Evolutionary conservation across 192 early-diverging fungal genomes (phyloP), one percentile per base, ranked within the genome.

Genomic region (Backusella macrospora): DNA sequence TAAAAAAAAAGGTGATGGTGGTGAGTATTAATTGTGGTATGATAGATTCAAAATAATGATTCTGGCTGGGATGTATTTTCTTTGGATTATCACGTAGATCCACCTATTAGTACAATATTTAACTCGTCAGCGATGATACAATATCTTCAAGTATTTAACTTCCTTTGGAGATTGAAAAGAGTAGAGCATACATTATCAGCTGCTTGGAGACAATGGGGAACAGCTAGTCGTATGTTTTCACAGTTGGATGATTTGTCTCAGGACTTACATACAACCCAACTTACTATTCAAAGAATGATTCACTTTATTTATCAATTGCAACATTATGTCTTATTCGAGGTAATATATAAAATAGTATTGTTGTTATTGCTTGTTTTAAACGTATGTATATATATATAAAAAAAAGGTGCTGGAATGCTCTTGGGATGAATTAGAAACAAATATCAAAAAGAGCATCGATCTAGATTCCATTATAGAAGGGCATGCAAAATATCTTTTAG

Each of bases 241-340:
- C 75, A 77, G 6, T 82, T 87, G 16, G 71, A 79, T 23, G 83
- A 83, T 85, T 73, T 91, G 55, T 78, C 78, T 40, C 85, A 80
- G 52, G 90, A 91, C 15, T 76, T 96, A 47, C 94, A 94, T 38
- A 73, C 84, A 29, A 88, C 91, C 71, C 84, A 89, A 49, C 80
- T 94, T 48, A 83, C 88, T 13, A 88, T 91, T 76, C 86, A 85
- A 16, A 89, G 96, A 79, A 98, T 98, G 97, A 90, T 93, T 52
- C 97, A 98, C 81, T 98, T 96, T 81, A 87, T 96, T 48, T 87
- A 93, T 73, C 96, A 99, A 77, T 82, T 99, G 62, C 96, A 98
- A 80, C 94, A 96, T 78, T 98, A 95, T 77, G 90, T 95, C 37
- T 83, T 93, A 48, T 96, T 97, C 80, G 96, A 98, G 80, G 94